phyloP scores from a whole-genome alignment of 2,329 filamentous ascomycete species.

The Purpureocillium takamizusanense region DNA sequence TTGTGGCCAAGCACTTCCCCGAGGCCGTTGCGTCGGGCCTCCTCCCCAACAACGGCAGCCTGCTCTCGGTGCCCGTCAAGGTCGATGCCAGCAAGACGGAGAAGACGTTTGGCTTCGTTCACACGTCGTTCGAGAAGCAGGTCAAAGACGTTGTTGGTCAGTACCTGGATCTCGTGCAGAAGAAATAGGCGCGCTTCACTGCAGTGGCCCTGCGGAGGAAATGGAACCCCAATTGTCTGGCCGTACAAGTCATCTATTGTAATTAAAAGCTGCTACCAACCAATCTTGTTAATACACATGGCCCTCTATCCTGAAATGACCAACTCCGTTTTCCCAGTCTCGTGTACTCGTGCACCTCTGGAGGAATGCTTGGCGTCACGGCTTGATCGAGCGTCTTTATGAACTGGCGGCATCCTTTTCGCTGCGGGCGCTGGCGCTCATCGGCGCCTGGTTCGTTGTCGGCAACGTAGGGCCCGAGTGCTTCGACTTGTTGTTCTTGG shows the following conservation, averaged over 20 bases:
- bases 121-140: constrained; percentile 22
- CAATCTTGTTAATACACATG: too few species aligned
- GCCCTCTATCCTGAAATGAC: constrained; percentile 1
- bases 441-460: constrained; percentile 51
- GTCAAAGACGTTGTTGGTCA: constrained; percentile 23
- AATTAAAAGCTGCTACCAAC: too few species aligned
- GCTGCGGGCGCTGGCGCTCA: constrained; percentile 83
- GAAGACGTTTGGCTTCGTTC: constrained; percentile 21
- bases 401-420: constrained; percentile 69
- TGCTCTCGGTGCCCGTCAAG: neutral
- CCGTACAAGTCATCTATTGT: too few species aligned
- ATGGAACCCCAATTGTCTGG: too few species aligned
- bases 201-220: too few species aligned
- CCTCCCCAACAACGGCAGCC: constrained; percentile 5
- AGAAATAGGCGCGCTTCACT: neutral
- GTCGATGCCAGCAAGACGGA: constrained; percentile 20
- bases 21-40: constrained; percentile 4
- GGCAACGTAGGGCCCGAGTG: constrained; percentile 63
- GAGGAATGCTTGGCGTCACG: neutral
- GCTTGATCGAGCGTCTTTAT: neutral
- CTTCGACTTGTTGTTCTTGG: constrained; percentile 41
- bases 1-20: constrained; percentile 6
- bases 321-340: neutral
- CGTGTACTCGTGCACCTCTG: neutral
- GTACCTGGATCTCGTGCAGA: constrained; percentile 18